These are phyloP conservation scores for Cutaneotrichosporon spelunceum DNA, from an alignment of 1,284 basidiomycete genomes.

Conservation along the genomic window DNA sequence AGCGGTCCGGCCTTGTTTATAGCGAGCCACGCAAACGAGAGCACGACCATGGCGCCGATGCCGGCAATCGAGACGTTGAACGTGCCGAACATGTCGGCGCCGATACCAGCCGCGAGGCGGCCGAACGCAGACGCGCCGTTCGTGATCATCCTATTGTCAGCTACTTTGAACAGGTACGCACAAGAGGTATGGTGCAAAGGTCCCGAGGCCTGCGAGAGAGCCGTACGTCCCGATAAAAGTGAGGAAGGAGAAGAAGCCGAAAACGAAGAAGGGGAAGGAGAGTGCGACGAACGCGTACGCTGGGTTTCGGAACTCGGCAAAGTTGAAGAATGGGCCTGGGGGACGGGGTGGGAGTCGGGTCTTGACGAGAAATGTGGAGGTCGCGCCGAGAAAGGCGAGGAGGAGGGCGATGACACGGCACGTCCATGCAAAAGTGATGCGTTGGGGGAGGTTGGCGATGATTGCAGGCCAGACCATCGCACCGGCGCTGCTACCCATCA, in stretches of 20 bases:
- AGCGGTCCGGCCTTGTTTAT: constrained; percentile 28
- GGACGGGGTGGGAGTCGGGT: constrained; percentile 40
- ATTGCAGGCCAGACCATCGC: constrained; percentile 44
- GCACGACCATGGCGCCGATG: constrained; percentile 26
- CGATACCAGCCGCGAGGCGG: constrained; percentile 30
- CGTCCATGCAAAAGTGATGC: constrained; percentile 44
- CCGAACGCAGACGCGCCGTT: constrained; percentile 39
- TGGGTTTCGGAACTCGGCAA: constrained; percentile 33
- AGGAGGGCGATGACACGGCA: constrained; percentile 41
- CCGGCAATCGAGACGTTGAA: constrained; percentile 38
- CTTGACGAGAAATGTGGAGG: constrained; percentile 33
- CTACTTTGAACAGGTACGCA: neutral
- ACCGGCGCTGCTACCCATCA: constrained; percentile 38
- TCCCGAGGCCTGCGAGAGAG: constrained; percentile 28
- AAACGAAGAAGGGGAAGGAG: constrained; percentile 30
- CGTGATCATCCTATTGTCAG: constrained; percentile 26
- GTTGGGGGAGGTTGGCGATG: constrained; percentile 38
- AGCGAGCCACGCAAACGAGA: constrained; percentile 38
- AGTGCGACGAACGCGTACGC: constrained; percentile 33
- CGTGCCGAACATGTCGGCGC: constrained; percentile 33
- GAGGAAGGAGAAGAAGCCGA: constrained; percentile 38
- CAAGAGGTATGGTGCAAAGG: constrained; percentile 41
- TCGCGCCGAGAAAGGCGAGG: constrained; percentile 24
- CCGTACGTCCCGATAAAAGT: constrained; percentile 44
- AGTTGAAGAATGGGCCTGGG: constrained; percentile 35